phyloP scores from a whole-genome alignment of 768 basidiomycete species.

The Tricholomella constricta region DNA sequence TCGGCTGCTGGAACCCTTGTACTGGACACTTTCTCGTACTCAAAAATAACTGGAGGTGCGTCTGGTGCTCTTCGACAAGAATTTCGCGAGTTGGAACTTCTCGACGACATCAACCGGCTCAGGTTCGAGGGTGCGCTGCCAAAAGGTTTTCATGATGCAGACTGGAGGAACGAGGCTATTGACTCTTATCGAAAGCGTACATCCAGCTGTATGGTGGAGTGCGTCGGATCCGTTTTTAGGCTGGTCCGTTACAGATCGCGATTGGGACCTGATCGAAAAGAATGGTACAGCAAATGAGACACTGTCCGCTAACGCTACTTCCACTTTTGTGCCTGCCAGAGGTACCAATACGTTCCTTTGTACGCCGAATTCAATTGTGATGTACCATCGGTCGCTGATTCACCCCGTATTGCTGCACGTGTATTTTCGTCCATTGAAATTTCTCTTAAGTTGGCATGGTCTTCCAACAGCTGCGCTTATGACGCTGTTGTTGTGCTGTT shows the following conservation, averaged over 20 bases:
- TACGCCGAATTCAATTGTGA: no score
- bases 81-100: constrained; percentile 14
- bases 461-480: neutral
- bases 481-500: neutral
- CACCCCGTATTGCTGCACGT: no score
- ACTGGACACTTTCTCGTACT: neutral
- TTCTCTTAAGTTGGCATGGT: no score
- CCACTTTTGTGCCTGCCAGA: neutral
- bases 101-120: constrained; percentile 17
- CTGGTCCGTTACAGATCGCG: no score
- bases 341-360: neutral
- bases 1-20: constrained; percentile 18
- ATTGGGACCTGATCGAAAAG: no score
- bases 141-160: neutral
- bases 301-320: neutral
- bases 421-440: no score
- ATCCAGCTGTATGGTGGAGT: neutral
- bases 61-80: constrained; percentile 17
- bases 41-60: constrained; percentile 14
- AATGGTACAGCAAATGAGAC: no score
- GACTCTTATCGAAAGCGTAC: neutral
- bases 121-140: neutral
- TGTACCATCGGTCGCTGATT: no score
- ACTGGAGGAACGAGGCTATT: neutral
- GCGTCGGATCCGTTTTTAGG: neutral